Percentiles rank a stretch among this genome's conserved stretches.
Conservation (phyloP, 139 green algal genomes). For the Chlorella sorokiniana region DNA sequence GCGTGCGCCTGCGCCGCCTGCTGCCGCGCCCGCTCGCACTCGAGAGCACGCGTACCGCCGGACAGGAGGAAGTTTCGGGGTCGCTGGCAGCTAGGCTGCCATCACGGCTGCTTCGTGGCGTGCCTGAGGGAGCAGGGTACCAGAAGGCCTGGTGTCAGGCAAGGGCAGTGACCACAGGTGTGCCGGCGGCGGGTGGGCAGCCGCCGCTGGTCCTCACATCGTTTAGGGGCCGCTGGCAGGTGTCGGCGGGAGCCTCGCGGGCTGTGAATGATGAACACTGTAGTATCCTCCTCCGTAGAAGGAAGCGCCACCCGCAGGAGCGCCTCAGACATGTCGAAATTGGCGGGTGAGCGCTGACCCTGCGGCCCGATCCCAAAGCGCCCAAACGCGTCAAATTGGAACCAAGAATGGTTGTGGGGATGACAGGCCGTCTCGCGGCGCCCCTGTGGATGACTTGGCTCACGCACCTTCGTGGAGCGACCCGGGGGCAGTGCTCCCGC, state of each 20-base stretch:
- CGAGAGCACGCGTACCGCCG: conserved; percentile 15
- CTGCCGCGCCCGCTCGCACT: conserved; percentile 2
- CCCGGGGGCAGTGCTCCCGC: too few species aligned
- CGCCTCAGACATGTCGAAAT: too few species aligned
- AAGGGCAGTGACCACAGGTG: not conserved
- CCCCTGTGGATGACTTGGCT: too few species aligned
- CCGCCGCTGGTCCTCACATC: not conserved
- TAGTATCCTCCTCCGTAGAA: not conserved
- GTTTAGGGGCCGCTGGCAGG: not conserved
- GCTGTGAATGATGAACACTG: conserved; percentile 20
- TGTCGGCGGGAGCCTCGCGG: not conserved
- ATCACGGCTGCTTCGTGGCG: not conserved
- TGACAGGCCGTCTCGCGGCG: too few species aligned
- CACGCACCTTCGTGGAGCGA: too few species aligned
- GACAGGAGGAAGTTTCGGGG: conserved; percentile 24
- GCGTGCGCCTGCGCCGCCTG: not conserved
- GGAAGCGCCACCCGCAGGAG: too few species aligned
- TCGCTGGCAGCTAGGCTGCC: not conserved
- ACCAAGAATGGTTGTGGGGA: too few species aligned
- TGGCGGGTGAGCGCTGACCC: too few species aligned
- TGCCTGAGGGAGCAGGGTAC: not conserved
- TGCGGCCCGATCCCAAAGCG: too few species aligned
- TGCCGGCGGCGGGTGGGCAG: not conserved
- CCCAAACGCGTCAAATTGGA: too few species aligned
- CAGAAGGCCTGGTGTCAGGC: not conserved